These are phyloP conservation scores for Cryptococcus sp. DNA, from an alignment of 1,284 basidiomycete species.

Conservation along the genomic window DNA sequence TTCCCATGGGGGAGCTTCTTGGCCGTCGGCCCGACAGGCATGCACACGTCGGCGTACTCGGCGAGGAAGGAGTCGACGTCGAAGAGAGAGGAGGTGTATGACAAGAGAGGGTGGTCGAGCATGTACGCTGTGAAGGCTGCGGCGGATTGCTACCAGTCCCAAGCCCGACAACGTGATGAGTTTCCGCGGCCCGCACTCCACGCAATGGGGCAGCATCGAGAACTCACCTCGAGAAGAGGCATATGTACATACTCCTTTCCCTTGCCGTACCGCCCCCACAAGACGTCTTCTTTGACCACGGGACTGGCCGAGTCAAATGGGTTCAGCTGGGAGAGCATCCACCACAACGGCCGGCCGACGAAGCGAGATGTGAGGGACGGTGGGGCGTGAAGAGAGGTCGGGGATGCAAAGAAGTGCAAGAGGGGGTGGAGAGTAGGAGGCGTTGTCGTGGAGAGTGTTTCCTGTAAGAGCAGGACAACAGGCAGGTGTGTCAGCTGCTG, in stretches of 20 bases:
- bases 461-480: slow-evolving; percentile 13
- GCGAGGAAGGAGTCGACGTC: slow-evolving; percentile 61
- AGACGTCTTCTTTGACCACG: slow-evolving; percentile 58
- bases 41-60: slow-evolving; percentile 57
- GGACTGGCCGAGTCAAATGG: slow-evolving; percentile 58
- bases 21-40: slow-evolving; percentile 32
- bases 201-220: background rate
- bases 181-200: background rate
- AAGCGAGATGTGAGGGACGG: slow-evolving; percentile 68
- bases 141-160: slow-evolving; percentile 55
- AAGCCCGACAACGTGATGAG: too few species aligned
- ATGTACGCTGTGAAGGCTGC: slow-evolving; percentile 59
- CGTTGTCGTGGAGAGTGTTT: slow-evolving; percentile 24
- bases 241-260: slow-evolving; percentile 73
- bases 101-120: slow-evolving; percentile 53
- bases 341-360: slow-evolving; percentile 76
- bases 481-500: background rate
- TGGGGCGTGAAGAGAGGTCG: slow-evolving; percentile 64
- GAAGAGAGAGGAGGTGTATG: slow-evolving; percentile 64
- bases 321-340: slow-evolving; percentile 74
- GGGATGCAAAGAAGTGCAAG: slow-evolving; percentile 59
- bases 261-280: slow-evolving; percentile 59
- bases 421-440: slow-evolving; percentile 54
- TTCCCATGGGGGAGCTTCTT: slow-evolving; percentile 14
- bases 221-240: slow-evolving; percentile 44